phyloP scores from a whole-genome alignment of 495 filamentous ascomycete species.

The Aspergillus panamensis region DNA sequence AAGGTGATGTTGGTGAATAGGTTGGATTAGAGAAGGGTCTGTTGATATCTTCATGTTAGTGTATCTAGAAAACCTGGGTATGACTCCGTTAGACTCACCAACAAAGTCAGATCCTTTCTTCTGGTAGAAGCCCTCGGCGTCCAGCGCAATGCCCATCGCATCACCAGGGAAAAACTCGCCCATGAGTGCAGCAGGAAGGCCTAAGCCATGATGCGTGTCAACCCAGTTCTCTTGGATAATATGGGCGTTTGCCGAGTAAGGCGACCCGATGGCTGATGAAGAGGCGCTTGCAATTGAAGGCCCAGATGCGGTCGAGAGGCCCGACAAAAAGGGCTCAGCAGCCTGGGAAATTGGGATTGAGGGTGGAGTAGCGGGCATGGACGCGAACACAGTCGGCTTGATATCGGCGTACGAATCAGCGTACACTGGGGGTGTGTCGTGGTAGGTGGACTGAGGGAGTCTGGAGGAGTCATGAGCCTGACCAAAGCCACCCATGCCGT shows the following conservation, averaged over 20 bases:
- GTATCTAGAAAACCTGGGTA: constrained; percentile 11
- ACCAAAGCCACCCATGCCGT: constrained; percentile 25
- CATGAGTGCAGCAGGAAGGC: constrained; percentile 66
- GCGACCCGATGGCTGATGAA: constrained; percentile 80
- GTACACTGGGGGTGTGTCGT: constrained; percentile 26
- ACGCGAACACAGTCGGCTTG: constrained; percentile 32
- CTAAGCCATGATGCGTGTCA: constrained; percentile 57
- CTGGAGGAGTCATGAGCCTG: constrained; percentile 27
- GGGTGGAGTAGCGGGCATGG: constrained; percentile 39
- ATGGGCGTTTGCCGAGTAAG: constrained; percentile 63
- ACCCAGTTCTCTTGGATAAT: constrained; percentile 59
- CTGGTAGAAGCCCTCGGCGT: constrained; percentile 44
- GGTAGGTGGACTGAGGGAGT: constrained; percentile 29
- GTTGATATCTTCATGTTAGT: constrained; percentile 1
- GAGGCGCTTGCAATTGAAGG: constrained; percentile 66
- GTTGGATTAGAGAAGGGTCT: constrained; percentile 63
- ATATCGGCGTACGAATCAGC: constrained; percentile 28
- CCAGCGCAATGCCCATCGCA: constrained; percentile 32
- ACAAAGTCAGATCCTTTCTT: constrained; percentile 67
- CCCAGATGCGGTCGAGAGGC: constrained; percentile 70
- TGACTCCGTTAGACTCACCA: constrained; percentile 63
- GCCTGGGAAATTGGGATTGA: constrained; percentile 29
- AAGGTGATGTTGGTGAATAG: constrained; percentile 29
- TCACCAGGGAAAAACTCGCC: constrained; percentile 55
- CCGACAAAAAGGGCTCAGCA: constrained; percentile 48